phyloP scores from a whole-genome alignment of 2,329 filamentous ascomycete genomes.

The Drechmeria coniospora region DNA sequence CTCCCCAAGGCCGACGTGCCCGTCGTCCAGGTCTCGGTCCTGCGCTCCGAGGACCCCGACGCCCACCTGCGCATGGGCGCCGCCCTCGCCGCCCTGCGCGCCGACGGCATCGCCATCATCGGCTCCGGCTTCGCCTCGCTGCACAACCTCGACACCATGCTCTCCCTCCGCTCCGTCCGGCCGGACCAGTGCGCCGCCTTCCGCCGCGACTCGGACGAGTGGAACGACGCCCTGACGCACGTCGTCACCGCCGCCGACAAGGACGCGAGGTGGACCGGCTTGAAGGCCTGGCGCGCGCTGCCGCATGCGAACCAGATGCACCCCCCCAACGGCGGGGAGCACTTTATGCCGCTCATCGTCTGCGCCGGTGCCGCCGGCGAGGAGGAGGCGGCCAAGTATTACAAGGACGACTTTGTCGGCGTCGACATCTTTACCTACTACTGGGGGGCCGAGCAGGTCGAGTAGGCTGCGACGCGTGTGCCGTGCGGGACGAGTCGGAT shows the following conservation, averaged over 20 bases:
- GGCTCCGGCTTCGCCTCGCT: slow-evolving; percentile 45
- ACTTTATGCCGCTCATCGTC: slow-evolving; percentile 44
- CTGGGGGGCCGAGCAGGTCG: slow-evolving; percentile 24
- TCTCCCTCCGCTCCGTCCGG: slow-evolving; percentile 14
- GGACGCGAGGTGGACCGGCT: slow-evolving; percentile 20
- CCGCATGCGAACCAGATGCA: slow-evolving; percentile 36
- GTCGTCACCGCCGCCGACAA: slow-evolving; percentile 19
- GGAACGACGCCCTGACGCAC: slow-evolving; percentile 30
- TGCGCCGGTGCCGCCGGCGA: slow-evolving; percentile 35
- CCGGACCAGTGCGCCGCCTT: slow-evolving; percentile 10
- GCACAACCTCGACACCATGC: slow-evolving; percentile 37
- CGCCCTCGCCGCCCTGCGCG: slow-evolving; percentile 33
- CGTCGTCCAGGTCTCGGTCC: slow-evolving; percentile 41
- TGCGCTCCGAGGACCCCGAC: slow-evolving; percentile 32
- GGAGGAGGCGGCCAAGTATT: slow-evolving; percentile 24
- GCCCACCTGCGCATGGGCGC: slow-evolving; percentile 35
- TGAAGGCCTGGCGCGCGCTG: slow-evolving; percentile 31
- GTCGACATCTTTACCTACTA: slow-evolving; percentile 40
- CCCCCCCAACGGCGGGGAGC: slow-evolving; percentile 36
- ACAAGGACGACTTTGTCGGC: slow-evolving; percentile 32
- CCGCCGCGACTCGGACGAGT: slow-evolving; percentile 16
- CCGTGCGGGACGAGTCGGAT: background rate
- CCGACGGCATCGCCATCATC: slow-evolving; percentile 38
- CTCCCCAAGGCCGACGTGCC: slow-evolving; percentile 35
- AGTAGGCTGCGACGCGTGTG: no score